These are phyloP conservation scores for Taiwanofungus camphoratus DNA, from an alignment of 1,284 basidiomycete genomes.

Conservation along the genomic window DNA sequence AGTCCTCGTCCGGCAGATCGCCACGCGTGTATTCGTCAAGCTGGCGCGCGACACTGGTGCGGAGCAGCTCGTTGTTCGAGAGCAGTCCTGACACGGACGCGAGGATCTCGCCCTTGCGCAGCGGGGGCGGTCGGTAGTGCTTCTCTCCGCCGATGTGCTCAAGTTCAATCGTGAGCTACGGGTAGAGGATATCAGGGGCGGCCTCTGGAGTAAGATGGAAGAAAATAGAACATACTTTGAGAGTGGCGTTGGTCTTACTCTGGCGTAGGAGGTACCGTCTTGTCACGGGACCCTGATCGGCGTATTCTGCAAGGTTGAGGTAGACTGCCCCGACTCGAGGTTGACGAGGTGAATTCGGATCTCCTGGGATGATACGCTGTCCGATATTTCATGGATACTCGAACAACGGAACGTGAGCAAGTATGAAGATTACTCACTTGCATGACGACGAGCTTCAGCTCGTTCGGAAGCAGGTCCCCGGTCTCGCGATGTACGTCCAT, in stretches of 20 bases:
- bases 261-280: constrained; percentile 68
- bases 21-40: constrained; percentile 38
- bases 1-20: constrained; percentile 12
- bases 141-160: constrained; percentile 53
- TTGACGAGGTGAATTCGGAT: constrained; percentile 45
- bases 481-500: constrained; percentile 57
- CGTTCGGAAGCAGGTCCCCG: constrained; percentile 46
- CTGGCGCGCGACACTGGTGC: constrained; percentile 41
- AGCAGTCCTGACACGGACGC: constrained; percentile 59
- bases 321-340: constrained; percentile 60
- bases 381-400: too few relatives aligned
- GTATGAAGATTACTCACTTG: constrained; percentile 34
- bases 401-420: constrained; percentile 6
- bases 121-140: constrained; percentile 57
- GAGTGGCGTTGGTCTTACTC: constrained; percentile 75
- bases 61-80: constrained; percentile 46
- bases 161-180: constrained; percentile 62
- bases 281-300: constrained; percentile 54
- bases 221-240: constrained; percentile 41
- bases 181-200: constrained; percentile 6
- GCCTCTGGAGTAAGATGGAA: neutral
- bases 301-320: constrained; percentile 76
- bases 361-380: constrained; percentile 46
- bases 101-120: constrained; percentile 66
- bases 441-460: constrained; percentile 61